phyloP scores from a whole-genome alignment of 1,284 basidiomycete genomes.

The Fomes fomentarius region DNA sequence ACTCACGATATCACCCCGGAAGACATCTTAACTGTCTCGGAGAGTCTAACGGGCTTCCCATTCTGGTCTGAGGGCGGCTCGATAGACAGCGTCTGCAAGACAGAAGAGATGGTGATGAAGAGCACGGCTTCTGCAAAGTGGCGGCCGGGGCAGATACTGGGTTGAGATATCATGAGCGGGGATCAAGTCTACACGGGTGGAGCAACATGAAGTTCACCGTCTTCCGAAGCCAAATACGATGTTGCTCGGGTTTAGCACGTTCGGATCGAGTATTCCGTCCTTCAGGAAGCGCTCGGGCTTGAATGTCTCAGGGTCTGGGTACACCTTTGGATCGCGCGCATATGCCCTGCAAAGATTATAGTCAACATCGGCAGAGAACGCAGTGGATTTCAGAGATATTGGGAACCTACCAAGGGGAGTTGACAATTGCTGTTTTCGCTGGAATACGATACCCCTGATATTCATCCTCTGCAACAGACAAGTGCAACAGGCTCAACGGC shows the following conservation, averaged over 20 bases:
- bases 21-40: neutral
- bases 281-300: conserved; percentile 20
- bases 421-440: conserved; percentile 22
- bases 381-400: too few species aligned
- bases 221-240: conserved; percentile 27
- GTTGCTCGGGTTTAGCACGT: conserved; percentile 7
- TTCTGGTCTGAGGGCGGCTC: neutral
- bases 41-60: conserved; percentile 1
- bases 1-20: neutral
- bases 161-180: neutral
- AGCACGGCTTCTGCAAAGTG: conserved; percentile 14
- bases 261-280: conserved; percentile 11
- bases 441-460: conserved; percentile 27
- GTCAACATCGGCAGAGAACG: too few species aligned
- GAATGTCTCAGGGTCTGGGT: conserved; percentile 20
- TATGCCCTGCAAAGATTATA: conserved; percentile 9
- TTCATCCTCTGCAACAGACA: conserved; percentile 21
- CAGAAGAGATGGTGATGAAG: conserved; percentile 6
- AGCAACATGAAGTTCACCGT: too few species aligned
- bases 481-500: conserved; percentile 20
- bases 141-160: conserved; percentile 17
- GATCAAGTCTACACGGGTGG: neutral
- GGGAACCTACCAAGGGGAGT: conserved; percentile 21
- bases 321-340: conserved; percentile 8
- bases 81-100: conserved; percentile 10